Evolutionary conservation across 257 asterid species (phyloP), one percentile per base, ranked within the genome.

Genomic region (Lycium ferocissimum): DNA sequence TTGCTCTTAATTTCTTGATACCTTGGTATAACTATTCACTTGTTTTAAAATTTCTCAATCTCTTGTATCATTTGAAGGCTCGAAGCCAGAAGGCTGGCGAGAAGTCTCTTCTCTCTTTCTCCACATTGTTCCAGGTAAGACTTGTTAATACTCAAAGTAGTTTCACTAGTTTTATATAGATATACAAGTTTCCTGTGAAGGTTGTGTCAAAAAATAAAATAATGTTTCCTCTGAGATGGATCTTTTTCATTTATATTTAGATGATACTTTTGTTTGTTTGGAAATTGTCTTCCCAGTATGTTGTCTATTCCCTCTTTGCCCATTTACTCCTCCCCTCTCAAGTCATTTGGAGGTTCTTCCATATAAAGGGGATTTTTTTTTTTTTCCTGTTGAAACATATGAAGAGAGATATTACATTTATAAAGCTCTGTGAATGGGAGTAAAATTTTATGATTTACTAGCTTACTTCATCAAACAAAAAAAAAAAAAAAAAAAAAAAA

Each of bases 61-160:
- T 33, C 67, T 33, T 57, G 61, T 82, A 37, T 59, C 59, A 81
- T 84, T 49, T 90, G 89, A 94, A 97, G 99, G 91, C 93, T 88
- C 91, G 97, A 91, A 89, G 87, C 17, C 97, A 91, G 86, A 96
- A 96, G 90, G 95, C 91, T 89, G 98, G 98, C 83, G 99, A 96
- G 89, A 96, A 95, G 90, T 94, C 97, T 15, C 91, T 94, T 85
- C 92, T 97, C 63, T 97, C 98, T 61, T 63, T 94, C 83, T 94
- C 98, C 66, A 92, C 92, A 13, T 92, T 96, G 85, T 59, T 92
- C 84, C 98, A 95, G 99, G 99, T 91, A 83, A 84, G 86, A 88
- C 71, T 78, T 67, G 72, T 49, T 86, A 49, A 58, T 56, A 37
- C 82, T 78, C 26, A 75, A 3, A 75, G 81, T 75, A 45, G 26